Percentiles rank a stretch among this genome's conserved stretches.
phyloP scores from a whole-genome alignment of 2,329 filamentous ascomycete species.

The Talaromyces sp. region DNA sequence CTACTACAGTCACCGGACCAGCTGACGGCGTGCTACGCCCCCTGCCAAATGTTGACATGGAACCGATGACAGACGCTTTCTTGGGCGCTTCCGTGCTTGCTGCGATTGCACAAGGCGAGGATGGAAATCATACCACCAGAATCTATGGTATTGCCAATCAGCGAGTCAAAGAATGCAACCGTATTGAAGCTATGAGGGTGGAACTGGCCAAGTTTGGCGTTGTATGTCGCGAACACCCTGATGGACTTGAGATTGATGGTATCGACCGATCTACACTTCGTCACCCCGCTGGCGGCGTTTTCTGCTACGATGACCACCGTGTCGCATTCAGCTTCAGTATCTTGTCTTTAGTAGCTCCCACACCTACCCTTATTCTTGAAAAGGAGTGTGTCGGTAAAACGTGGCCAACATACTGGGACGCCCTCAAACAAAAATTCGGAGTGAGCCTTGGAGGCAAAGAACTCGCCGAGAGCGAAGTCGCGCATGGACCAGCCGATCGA shows the following conservation, averaged over 20 bases:
- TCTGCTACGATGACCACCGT: constrained; percentile 95
- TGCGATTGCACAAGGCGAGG: constrained; percentile 74
- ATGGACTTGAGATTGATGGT: constrained; percentile 73
- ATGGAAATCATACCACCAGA: constrained; percentile 61
- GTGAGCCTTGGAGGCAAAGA: constrained; percentile 75
- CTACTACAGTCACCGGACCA: constrained; percentile 93
- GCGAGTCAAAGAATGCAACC: constrained; percentile 95
- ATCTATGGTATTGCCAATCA: constrained; percentile 97
- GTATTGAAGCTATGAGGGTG: constrained; percentile 91
- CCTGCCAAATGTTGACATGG: constrained; percentile 87
- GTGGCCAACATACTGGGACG: constrained; percentile 99
- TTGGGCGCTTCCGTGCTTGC: constrained; percentile 90
- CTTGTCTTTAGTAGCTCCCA: constrained; percentile 66
- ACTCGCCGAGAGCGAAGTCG: constrained; percentile 36
- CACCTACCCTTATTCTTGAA: constrained; percentile 74
- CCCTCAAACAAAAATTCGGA: constrained; percentile 71
- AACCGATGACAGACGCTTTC: constrained; percentile 98
- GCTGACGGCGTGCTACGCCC: constrained; percentile 67
- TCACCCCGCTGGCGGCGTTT: constrained; percentile 64
- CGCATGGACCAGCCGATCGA: constrained; percentile 39
- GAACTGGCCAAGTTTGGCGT: constrained; percentile 94
- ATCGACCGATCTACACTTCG: constrained; percentile 49
- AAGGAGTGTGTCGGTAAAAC: constrained; percentile 95
- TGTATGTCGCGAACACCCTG: constrained; percentile 77
- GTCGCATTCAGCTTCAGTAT: constrained; percentile 99